Base-by-base conservation (phyloP, 2,329 filamentous ascomycete species). In the Neopestalotiopsis sp. region DNA sequence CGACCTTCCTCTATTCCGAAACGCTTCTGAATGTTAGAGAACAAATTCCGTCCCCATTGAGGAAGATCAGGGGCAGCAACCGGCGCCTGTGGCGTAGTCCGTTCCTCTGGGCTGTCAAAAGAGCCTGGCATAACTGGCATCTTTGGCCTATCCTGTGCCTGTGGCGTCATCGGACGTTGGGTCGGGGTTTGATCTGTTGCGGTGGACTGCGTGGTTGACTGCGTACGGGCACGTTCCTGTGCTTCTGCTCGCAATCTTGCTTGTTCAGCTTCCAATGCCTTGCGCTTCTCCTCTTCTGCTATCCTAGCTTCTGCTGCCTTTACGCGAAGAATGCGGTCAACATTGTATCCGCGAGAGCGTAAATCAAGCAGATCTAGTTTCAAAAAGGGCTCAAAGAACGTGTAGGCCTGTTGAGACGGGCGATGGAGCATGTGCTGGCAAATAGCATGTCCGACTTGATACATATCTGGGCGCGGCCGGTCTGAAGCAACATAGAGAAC, bases 291-390 rank as follows among this genome's bases (percentile, higher is more conserved):
- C 74, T 93, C 92, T 76, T 98, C 95, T 0, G 94, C 94, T 72
- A 98, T 90, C 66, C 93, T 89, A 5, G 94, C 93, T 79, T 98
- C 94, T 2, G 93, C 93, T 24, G 92, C 94, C 82, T 97, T 97
- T 67, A 92, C 92, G 49, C 94, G 90, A 28, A 99, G 85, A 71
- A 99, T 98, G 64, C 96, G 92, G 76, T 98, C 94, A 52, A 99
- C 96, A 73, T 99, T 98, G 84, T 98, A 98, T 1, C 96, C 96
- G 72, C 96, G 94, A 70, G 91, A 90, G 74, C 94, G 91, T 56
- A 99, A 83, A 65, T 95, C 91, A 61, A 92, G 88, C 30, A 99
- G 85, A 74, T 95, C 94, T 9, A 96, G 90, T 69, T 93, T 95
- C 49, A 99, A 83, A 71, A 99, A 92, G 66, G 94, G 95, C 80